phyloP scores from a whole-genome alignment of 371 early-diverging fungal species.

The Lichtheimia ornata region DNA sequence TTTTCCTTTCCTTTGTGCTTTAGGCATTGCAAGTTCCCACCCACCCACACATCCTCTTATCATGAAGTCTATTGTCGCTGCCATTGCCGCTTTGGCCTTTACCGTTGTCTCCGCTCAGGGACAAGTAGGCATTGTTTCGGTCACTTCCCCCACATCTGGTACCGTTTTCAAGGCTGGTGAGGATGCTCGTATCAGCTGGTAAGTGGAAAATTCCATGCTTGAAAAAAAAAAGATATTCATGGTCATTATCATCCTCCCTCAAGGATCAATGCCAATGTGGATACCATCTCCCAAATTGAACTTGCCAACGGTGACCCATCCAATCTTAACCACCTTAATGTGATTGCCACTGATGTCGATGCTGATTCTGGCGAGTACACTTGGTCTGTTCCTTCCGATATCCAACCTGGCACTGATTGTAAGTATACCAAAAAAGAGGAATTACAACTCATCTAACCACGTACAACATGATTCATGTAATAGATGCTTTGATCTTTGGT shows the following conservation, averaged over 20 bases:
- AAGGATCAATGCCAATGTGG: constrained; percentile 27
- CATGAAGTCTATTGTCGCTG: constrained; percentile 33
- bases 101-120: constrained; percentile 32
- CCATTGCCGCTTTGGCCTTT: constrained; percentile 37
- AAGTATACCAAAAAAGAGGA: constrained; percentile 24
- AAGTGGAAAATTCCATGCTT: not conserved
- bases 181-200: constrained; percentile 39
- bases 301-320: constrained; percentile 29
- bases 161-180: constrained; percentile 39
- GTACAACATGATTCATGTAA: no score
- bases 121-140: constrained; percentile 26
- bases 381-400: constrained; percentile 39
- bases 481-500: constrained; percentile 41
- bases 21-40: no score
- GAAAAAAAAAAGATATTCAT: not conserved
- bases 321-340: constrained; percentile 20
- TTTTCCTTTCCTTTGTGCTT: no score
- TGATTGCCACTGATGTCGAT: constrained; percentile 32
- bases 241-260: not conserved
- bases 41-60: not conserved
- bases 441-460: not conserved
- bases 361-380: constrained; percentile 29
- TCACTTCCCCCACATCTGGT: constrained; percentile 36
- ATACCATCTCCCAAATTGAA: constrained; percentile 38
- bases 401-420: constrained; percentile 42